Evolutionary conservation across 495 filamentous ascomycete species (phyloP).

Genomic region (Polyplosphaeria fusca): DNA sequence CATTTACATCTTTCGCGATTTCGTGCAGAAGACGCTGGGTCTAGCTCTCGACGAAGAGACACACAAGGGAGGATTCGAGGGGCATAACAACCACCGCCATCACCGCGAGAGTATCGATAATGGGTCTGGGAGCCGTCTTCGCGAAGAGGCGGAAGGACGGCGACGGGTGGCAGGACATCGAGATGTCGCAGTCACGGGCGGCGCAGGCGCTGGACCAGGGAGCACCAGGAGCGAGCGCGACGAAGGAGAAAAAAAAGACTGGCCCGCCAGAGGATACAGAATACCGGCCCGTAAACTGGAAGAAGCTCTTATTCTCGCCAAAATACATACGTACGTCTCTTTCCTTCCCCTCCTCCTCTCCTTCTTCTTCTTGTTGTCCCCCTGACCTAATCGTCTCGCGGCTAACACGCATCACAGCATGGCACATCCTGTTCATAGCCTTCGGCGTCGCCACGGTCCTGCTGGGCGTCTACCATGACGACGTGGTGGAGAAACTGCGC

Average conservation of each 20-base stretch:
- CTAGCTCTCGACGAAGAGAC: no score
- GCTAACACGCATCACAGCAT: constrained; percentile 4
- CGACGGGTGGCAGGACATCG: no score
- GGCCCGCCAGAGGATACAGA: constrained; percentile 14
- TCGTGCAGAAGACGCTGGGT: no score
- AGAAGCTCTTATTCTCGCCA: constrained; percentile 16
- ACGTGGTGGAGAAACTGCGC: constrained; percentile 23
- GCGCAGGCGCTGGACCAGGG: no score
- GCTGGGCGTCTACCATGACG: constrained; percentile 12
- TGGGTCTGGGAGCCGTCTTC: no score
- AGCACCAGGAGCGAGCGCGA: no score
- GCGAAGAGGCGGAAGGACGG: no score
- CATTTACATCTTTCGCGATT: no score
- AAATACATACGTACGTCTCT: constrained; percentile 24
- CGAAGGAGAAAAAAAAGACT: neutral
- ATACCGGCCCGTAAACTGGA: constrained; percentile 25
- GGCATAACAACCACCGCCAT: no score
- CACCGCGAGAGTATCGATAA: no score
- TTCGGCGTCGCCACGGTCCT: constrained; percentile 9
- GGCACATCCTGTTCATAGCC: constrained; percentile 18
- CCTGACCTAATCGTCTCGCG: neutral
- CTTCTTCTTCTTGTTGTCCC: neutral
- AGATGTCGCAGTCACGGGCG: no score
- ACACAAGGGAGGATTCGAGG: no score
- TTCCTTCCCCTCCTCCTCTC: neutral